Evolutionary conservation across 345 rosid genomes (phyloP).

Genomic region (Pistacia vera): DNA sequence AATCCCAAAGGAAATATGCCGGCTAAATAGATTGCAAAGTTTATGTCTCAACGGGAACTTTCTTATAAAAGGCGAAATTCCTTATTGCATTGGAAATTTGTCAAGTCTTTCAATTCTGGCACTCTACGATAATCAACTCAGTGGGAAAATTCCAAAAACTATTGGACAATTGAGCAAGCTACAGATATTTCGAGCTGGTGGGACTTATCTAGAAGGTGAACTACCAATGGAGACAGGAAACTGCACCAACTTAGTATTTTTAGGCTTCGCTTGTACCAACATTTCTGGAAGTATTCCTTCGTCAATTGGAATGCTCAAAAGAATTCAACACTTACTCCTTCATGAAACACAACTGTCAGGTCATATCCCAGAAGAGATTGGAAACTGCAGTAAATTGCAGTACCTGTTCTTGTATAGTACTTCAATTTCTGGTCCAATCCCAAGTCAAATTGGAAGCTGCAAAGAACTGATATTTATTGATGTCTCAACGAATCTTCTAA

Average conservation of each 20-base stretch:
- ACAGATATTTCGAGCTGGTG: constrained; percentile 74
- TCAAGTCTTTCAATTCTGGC: constrained; percentile 55
- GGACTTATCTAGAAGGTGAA: constrained; percentile 83
- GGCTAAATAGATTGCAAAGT: constrained; percentile 52
- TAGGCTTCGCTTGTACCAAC: constrained; percentile 92
- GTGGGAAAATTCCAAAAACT: constrained; percentile 68
- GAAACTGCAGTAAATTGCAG: constrained; percentile 40
- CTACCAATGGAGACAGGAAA: constrained; percentile 86
- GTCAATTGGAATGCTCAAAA: constrained; percentile 69
- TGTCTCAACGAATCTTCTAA: constrained; percentile 44
- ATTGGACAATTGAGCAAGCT: constrained; percentile 64
- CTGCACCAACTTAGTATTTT: constrained; percentile 67
- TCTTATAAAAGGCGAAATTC: constrained; percentile 74
- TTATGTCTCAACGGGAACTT: constrained; percentile 66
- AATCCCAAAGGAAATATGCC: constrained; percentile 73
- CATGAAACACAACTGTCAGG: constrained; percentile 73
- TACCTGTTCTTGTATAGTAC: constrained; percentile 75
- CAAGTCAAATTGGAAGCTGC: constrained; percentile 21
- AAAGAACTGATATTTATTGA: no score
- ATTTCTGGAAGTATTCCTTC: constrained; percentile 80
- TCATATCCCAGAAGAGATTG: constrained; percentile 78
- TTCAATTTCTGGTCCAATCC: constrained; percentile 80
- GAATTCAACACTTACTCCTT: constrained; percentile 74
- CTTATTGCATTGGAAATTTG: constrained; percentile 61
- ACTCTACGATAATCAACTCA: constrained; percentile 78